Evolutionary conservation across 2,329 filamentous ascomycete species (phyloP).

Genomic region (Talaromyces sp.): DNA sequence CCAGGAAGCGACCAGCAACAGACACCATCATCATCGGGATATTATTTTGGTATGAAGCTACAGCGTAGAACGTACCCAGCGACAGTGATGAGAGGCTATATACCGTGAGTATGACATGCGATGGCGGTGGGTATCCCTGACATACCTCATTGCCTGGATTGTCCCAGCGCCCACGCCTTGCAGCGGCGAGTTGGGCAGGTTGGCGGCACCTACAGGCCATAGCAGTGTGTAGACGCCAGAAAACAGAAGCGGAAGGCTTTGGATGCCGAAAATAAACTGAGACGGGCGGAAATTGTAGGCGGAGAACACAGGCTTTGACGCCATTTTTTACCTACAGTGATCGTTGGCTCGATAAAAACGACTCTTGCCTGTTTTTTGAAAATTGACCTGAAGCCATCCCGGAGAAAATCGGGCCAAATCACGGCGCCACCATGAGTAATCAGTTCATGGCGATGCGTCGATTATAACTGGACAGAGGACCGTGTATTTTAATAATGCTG

Average conservation of each 20-base stretch:
- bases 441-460: no score
- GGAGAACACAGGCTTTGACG: no score
- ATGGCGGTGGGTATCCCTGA: background rate
- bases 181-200: constrained; percentile 11
- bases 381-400: no score
- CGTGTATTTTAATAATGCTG: no score
- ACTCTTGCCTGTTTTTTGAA: no score
- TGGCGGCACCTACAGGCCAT: constrained; percentile 10
- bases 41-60: constrained; percentile 16
- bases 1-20: constrained; percentile 14
- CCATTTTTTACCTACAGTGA: no score
- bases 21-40: constrained; percentile 15
- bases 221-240: constrained; percentile 14
- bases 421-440: no score
- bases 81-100: constrained; percentile 14
- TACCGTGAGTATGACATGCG: background rate
- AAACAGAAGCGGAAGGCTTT: constrained; percentile 13
- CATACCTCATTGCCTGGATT: constrained; percentile 16
- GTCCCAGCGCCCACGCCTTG: constrained; percentile 11
- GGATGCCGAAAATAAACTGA: constrained; percentile 14
- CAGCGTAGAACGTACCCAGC: constrained; percentile 13
- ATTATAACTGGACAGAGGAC: no score
- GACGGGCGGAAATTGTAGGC: background rate
- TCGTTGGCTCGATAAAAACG: no score
- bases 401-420: no score